Evolutionary conservation across 106 monocot genomes (phyloP).

Genomic region (Dendrobium huoshanense): DNA sequence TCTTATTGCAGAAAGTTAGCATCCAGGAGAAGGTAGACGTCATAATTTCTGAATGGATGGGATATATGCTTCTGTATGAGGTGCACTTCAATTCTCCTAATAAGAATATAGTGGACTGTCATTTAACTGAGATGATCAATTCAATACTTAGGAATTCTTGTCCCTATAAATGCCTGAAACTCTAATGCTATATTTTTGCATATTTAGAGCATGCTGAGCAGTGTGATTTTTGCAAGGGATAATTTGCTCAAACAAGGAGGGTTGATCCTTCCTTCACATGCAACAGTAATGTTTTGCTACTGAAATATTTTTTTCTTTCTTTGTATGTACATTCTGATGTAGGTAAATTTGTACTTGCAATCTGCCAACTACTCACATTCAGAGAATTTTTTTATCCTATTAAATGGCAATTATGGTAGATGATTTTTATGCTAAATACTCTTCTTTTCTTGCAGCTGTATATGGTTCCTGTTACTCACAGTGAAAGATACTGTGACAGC

Average conservation of each 20-base stretch:
- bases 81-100: slow-evolving; percentile 18
- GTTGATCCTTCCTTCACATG: slow-evolving; percentile 98
- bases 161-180: background rate
- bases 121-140: background rate
- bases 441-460: slow-evolving; percentile 57
- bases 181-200: background rate
- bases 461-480: slow-evolving; percentile 89
- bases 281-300: slow-evolving; percentile 42
- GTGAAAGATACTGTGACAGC: slow-evolving; percentile 73
- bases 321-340: background rate
- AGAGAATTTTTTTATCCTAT: background rate
- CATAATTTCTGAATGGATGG: slow-evolving; percentile 99
- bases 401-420: background rate
- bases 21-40: slow-evolving; percentile 97
- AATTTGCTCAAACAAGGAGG: slow-evolving; percentile 94
- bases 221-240: slow-evolving; percentile 90
- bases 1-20: slow-evolving; percentile 50
- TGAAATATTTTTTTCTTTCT: background rate
- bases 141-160: background rate
- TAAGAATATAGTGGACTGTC: background rate
- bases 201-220: slow-evolving; percentile 81
- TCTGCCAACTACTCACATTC: background rate
- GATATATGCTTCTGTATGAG: slow-evolving; percentile 97
- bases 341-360: background rate
- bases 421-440: background rate